phyloP scores from a whole-genome alignment of 2,329 filamentous ascomycete species.

The Cyclaneusma minus region DNA sequence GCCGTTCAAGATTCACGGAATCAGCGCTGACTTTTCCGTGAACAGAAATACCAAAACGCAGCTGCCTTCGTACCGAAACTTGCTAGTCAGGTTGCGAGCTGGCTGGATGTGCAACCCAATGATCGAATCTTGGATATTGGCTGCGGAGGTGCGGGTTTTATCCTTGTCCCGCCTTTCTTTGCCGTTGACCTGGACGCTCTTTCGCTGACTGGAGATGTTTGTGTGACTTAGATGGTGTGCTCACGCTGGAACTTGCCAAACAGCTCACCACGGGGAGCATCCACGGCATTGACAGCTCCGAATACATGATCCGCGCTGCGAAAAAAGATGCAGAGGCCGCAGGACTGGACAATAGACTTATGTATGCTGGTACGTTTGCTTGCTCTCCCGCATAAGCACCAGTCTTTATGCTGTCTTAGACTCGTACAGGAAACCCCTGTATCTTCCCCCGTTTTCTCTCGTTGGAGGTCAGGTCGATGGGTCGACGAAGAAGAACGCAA shows the following conservation, averaged over 20 bases:
- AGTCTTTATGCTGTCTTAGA: too few relatives aligned
- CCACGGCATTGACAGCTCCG: constrained; percentile 42
- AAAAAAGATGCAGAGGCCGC: constrained; percentile 17
- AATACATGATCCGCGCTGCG: constrained; percentile 40
- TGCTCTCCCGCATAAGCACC: neutral
- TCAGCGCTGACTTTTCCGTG: neutral
- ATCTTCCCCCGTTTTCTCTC: too few relatives aligned
- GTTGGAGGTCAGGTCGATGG: too few relatives aligned
- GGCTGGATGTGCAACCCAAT: constrained; percentile 40
- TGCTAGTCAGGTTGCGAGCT: constrained; percentile 38
- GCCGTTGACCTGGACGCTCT: neutral
- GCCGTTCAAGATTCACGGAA: neutral
- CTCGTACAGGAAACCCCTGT: too few relatives aligned
- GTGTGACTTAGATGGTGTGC: constrained; percentile 33
- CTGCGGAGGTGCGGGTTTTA: constrained; percentile 35
- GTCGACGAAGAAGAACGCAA: too few relatives aligned
- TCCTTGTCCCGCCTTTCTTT: constrained; percentile 2
- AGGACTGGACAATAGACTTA: too few relatives aligned
- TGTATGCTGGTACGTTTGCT: too few relatives aligned
- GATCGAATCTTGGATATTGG: constrained; percentile 47
- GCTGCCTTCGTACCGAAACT: constrained; percentile 50
- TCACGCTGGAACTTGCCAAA: constrained; percentile 37
- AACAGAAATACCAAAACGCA: constrained; percentile 36
- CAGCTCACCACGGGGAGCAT: constrained; percentile 29
- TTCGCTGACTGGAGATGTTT: neutral